These are phyloP conservation scores for Rhododendron griersonianum DNA, from an alignment of 148 eudicot species.

Conservation along the genomic window DNA sequence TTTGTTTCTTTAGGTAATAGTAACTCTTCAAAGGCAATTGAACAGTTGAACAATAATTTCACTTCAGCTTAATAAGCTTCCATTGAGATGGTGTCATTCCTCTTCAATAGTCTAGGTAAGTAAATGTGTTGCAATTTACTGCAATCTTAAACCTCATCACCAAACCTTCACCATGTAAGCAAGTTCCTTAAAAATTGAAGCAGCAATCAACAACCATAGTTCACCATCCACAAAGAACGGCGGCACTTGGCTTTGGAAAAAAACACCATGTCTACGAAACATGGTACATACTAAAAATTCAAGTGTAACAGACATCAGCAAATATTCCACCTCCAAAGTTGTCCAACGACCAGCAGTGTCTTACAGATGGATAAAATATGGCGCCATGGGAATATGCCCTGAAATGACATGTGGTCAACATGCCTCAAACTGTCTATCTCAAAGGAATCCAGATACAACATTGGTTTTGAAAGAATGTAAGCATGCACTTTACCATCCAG, in stretches of 20 bases:
- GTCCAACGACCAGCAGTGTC: background rate
- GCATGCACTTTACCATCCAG: background rate
- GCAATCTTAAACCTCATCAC: slow-evolving; percentile 4
- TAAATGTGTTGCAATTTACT: background rate
- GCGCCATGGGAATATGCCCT: background rate
- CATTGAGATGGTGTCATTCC: slow-evolving; percentile 1
- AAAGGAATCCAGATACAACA: background rate
- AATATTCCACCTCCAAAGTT: background rate
- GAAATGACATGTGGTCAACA: background rate
- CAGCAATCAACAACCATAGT: background rate
- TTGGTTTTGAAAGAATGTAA: background rate
- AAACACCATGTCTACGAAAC: background rate
- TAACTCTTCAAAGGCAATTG: background rate
- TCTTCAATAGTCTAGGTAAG: background rate
- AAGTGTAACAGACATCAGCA: background rate
- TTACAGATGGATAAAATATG: background rate
- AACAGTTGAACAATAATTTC: background rate
- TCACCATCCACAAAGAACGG: background rate
- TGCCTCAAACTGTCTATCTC: background rate
- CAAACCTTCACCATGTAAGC: background rate
- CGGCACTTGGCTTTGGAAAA: background rate
- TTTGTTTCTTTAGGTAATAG: background rate
- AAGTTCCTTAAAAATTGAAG: background rate
- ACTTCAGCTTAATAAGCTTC: background rate
- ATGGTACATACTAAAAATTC: background rate